Conservation (phyloP, 2,329 filamentous ascomycete genomes). For the Arthrobotrys sinensis region DNA sequence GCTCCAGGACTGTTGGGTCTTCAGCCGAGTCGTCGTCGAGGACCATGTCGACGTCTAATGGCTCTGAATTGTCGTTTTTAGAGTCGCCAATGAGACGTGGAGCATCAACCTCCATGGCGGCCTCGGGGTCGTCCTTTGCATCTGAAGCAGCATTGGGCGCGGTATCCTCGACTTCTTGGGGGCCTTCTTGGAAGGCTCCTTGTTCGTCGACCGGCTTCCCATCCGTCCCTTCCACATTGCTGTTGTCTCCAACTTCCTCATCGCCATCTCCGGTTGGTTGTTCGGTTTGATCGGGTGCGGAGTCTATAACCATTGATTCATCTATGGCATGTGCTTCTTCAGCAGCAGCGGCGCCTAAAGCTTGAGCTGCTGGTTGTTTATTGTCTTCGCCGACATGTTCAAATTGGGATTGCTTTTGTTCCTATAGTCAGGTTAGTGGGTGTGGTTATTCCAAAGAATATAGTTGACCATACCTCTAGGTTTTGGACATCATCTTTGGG, state of each 20-base stretch:
- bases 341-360: constrained; percentile 87
- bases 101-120: constrained; percentile 33
- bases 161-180: constrained; percentile 21
- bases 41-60: constrained; percentile 46
- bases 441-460: constrained; percentile 44
- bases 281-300: constrained; percentile 70
- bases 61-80: constrained; percentile 30
- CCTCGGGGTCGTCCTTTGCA: constrained; percentile 46
- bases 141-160: constrained; percentile 16
- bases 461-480: constrained; percentile 65
- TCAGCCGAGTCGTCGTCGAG: constrained; percentile 24
- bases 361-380: constrained; percentile 86
- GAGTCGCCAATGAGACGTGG: constrained; percentile 36
- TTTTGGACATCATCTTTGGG: constrained; percentile 70
- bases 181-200: constrained; percentile 40
- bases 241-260: constrained; percentile 64
- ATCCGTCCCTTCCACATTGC: constrained; percentile 66
- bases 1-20: neutral
- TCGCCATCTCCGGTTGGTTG: constrained; percentile 68
- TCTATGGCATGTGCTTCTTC: constrained; percentile 90
- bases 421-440: constrained; percentile 65
- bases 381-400: constrained; percentile 92
- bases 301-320: constrained; percentile 87
- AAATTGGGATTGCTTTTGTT: constrained; percentile 87
- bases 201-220: constrained; percentile 63